Evolutionary conservation across 345 rosid species (phyloP), one percentile per base, ranked within the genome.

Genomic region (Gossypium turneri): DNA sequence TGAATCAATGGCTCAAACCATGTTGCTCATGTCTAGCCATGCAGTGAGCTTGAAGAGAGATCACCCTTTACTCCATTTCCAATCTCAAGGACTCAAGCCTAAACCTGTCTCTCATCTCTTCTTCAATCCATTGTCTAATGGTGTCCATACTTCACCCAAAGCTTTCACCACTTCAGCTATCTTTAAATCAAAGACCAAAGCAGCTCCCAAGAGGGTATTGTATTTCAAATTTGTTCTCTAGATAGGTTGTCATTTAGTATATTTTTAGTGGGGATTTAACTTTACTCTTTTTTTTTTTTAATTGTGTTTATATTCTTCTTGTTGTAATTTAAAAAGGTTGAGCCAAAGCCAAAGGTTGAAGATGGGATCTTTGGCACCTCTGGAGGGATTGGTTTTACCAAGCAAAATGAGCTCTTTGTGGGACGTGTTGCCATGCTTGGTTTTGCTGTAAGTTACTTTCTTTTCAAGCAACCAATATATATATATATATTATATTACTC

Each of bases 371-470:
- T 94, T 29, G 98, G 98, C 11, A 94, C 98, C 0, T 94, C 97
- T 0, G 98, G 98, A 24, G 98, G 98, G 50, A 90, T 94, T 50
- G 98, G 98, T 80, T 94, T 94, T 79, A 94, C 98, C 0, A 94
- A 94, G 87, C 85, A 84, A 73, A 94, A 94, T 63, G 98, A 94
- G 79, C 95, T 94, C 79, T 94, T 94, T 53, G 98, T 94, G 2
- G 97, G 98, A n/a, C 97, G 98, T 68, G 98, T 94, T 12, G 98
- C 98, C 77, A 94, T 94, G 98, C 59, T 94, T 79, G 98, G 98
- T 60, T 94, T 94, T 75, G 98, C 98, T 44, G 98, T 94, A 79
- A 90, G 94, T 78, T 9, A 19, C 58, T 22, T 52, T 34, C 12
- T 16, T 34, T 56, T 34, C 45, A 51, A n/a, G 7, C 60, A 15